Evolutionary conservation across 2,329 filamentous ascomycete genomes (phyloP).

Genomic region (Colletotrichum chrysophilum): DNA sequence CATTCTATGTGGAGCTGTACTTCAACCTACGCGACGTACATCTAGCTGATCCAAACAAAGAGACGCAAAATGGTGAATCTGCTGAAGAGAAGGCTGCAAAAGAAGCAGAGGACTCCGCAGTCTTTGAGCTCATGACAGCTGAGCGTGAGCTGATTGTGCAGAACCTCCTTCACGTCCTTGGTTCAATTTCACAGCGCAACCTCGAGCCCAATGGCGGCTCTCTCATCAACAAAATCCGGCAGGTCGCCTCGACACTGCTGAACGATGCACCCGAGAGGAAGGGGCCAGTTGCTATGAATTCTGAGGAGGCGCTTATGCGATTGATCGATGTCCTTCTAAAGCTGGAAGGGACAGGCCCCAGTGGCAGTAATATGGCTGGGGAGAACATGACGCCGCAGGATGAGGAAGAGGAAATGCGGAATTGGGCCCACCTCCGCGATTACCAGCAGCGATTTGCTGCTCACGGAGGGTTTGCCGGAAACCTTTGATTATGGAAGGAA

Average conservation of each 20-base stretch:
- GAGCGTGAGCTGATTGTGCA: constrained; percentile 85
- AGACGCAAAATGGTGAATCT: constrained; percentile 35
- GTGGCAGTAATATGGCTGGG: constrained; percentile 24
- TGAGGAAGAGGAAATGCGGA: constrained; percentile 77
- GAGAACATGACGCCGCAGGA: constrained; percentile 57
- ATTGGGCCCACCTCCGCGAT: constrained; percentile 81
- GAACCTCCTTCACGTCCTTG: constrained; percentile 76
- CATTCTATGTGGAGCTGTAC: constrained; percentile 86
- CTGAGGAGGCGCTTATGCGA: constrained; percentile 73
- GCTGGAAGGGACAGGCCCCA: constrained; percentile 67
- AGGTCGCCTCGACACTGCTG: constrained; percentile 81
- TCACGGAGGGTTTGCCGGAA: constrained; percentile 58
- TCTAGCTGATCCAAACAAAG: constrained; percentile 47
- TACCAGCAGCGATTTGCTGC: constrained; percentile 77
- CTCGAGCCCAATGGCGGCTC: constrained; percentile 76
- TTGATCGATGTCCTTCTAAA: constrained; percentile 79
- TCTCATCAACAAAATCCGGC: constrained; percentile 82
- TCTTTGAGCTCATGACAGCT: constrained; percentile 69
- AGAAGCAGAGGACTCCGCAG: constrained; percentile 48
- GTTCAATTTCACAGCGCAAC: constrained; percentile 81
- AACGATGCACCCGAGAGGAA: constrained; percentile 60
- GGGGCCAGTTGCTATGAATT: constrained; percentile 56
- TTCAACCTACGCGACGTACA: constrained; percentile 76
- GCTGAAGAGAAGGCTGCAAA: constrained; percentile 42
- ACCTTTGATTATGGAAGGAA: background rate